Base-by-base conservation (phyloP, 1,284 basidiomycete species). In the Kwoniella shivajii region DNA sequence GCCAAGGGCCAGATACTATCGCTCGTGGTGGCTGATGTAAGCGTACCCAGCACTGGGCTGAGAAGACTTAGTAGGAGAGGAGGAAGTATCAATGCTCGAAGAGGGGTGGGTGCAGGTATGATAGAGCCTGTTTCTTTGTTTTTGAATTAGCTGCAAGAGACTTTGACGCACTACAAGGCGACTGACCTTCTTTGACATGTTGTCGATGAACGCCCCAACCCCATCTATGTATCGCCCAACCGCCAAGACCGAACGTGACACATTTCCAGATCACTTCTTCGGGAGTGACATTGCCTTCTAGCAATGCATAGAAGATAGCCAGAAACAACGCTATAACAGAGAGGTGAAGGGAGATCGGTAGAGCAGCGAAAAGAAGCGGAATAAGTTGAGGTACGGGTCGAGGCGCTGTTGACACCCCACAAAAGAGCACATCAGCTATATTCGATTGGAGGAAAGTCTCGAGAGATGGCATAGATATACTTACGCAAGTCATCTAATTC, bases 1-100 rank as follows among this genome's bases (percentile, higher is more conserved):
- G 90, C 85, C 43, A 98, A 79, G 6, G 94, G 94, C 92, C 93
- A 98, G 65, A 98, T 96, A 26, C 92, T 93, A 75, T 99, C 96
- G 13, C 88, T 89, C 18, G 95, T 97, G 0, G 94, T 98, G 7
- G 94, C 90, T 38, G 91, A 90, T 11, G 92, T 96, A 64, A 99
- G 79, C 1, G 94, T 97, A 62, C 89, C 85, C 55, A 99, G 80
- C 4, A 98, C 89, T 1, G 96, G 96, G 0, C 93, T 88, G 41
- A 98, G 82, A 5, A 93, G 87, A 77, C 95, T 85, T 54, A 99
- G 82, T 3, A 91, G 85, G 6, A 98, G 83, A 66, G 93, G 89
- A 54, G 95, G 88, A 49, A 98, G 82, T 43, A 94, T 83, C 6
- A 90, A 67, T 0, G 74, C 69, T 27, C 73, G 69, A 6, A 76